A percentile compares a stretch with the other conserved stretches of the same genome.
Evolutionary conservation across 2,329 filamentous ascomycete species (phyloP).

Genomic region (Hypoxylon sp.): DNA sequence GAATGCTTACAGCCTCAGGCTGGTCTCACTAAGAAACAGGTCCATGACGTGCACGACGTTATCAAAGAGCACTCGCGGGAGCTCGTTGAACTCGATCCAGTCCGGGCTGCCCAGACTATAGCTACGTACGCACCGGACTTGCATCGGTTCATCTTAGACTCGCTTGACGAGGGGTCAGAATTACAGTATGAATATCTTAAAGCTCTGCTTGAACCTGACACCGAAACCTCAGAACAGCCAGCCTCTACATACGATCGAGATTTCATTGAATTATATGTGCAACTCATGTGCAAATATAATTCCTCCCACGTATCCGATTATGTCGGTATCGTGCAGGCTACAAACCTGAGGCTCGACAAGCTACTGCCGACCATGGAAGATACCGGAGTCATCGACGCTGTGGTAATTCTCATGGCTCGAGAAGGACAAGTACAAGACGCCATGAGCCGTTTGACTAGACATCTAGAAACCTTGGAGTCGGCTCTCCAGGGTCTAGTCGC

Average conservation of each 20-base stretch:
- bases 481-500: slow-evolving; percentile 81
- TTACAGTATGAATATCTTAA: slow-evolving; percentile 83
- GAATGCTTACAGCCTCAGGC: slow-evolving; percentile 79
- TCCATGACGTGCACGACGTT: slow-evolving; percentile 77
- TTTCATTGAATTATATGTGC: slow-evolving; percentile 87
- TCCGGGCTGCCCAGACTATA: slow-evolving; percentile 75
- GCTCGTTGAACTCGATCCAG: slow-evolving; percentile 77
- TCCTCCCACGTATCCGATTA: slow-evolving; percentile 88
- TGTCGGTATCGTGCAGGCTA: slow-evolving; percentile 80
- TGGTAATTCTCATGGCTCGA: slow-evolving; percentile 89
- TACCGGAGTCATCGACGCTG: slow-evolving; percentile 91
- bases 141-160: slow-evolving; percentile 75
- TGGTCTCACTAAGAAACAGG: slow-evolving; percentile 77
- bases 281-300: slow-evolving; percentile 90
- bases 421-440: slow-evolving; percentile 87
- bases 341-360: slow-evolving; percentile 83
- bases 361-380: slow-evolving; percentile 91
- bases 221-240: slow-evolving; percentile 55
- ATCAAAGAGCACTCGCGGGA: slow-evolving; percentile 76
- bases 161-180: slow-evolving; percentile 72
- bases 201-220: slow-evolving; percentile 78
- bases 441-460: slow-evolving; percentile 86
- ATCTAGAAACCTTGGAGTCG: slow-evolving; percentile 84
- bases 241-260: slow-evolving; percentile 64
- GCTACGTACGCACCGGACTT: slow-evolving; percentile 73